Evolutionary conservation across 2,329 filamentous ascomycete species (phyloP), one percentile per base, ranked within the genome.

Genomic region (Davidsoniella australis): DNA sequence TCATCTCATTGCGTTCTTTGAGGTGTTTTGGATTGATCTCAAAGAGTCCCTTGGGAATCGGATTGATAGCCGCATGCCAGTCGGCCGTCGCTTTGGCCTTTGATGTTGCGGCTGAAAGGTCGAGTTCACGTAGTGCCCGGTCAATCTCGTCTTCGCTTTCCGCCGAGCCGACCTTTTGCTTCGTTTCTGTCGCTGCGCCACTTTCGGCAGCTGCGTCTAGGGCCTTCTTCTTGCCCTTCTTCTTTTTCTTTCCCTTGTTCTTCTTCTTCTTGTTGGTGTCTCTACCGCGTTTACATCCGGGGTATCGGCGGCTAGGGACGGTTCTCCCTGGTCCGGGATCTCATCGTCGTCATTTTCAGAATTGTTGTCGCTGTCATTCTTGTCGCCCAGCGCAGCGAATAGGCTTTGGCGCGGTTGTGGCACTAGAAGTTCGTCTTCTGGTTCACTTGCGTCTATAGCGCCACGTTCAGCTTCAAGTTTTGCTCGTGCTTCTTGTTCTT

Each of bases 1-100:
- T 81, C 86, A 98, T 95, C 66, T 98, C 91, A 58, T 94, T 94
- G 36, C 81, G 71, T 6, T 85, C 85, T 60, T 89, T 88, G 9
- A 98, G 73, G 57, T 87, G 77, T 56, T 83, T 75, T 0, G 80
- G 75, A 56, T 73, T 72, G 57, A 75, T 68, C 26, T 64, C 61
- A 2, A 77, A 61, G 56, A 48, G 58, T 57, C 17, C 56, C 54
- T 40, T 55, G 36, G 10, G 43, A 38, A 26, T 18, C 14, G 26
- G 10, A 14, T 8, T 10, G 7, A 33, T 24, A 24, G 29, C 37
- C 23, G 10, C 1, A 18, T 33, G 20, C 6, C 16, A 18, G 33
- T 43, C 44, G 9, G 52, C 39, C 17, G 26, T 47, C 54, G 41
- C 24, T 17, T 42, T 53, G 24, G 57, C 58, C 6, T 33, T 18